These are phyloP conservation scores for Symbiodinium natans DNA, from an alignment of 73 alveolate species.

Conservation along the genomic window DNA sequence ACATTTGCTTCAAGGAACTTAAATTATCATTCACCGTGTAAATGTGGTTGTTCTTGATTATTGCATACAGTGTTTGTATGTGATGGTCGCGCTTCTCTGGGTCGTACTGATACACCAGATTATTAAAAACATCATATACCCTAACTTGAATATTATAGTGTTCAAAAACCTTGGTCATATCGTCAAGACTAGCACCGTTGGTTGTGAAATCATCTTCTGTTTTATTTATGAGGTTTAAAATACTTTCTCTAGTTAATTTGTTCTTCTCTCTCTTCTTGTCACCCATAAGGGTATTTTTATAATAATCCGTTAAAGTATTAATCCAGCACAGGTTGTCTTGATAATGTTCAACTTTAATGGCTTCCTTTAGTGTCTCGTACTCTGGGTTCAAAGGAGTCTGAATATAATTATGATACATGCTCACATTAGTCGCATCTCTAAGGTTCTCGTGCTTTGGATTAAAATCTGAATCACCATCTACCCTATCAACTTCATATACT, in stretches of 20 bases:
- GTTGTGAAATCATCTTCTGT: conserved; percentile 23
- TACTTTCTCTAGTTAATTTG: background rate
- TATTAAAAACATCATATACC: background rate
- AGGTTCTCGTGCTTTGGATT: background rate
- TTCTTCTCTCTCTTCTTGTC: conserved; percentile 8
- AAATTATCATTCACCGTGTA: conserved; percentile 2
- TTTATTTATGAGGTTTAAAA: background rate
- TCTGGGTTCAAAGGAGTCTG: conserved; percentile 6
- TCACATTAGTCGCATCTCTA: background rate
- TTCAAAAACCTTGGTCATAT: background rate
- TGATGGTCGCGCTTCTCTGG: background rate
- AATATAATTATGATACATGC: background rate
- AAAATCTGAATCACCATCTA: background rate
- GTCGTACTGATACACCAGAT: too few relatives aligned
- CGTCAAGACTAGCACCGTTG: background rate
- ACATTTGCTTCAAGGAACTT: background rate
- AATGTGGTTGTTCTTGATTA: conserved; percentile 37
- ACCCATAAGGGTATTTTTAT: conserved; percentile 36
- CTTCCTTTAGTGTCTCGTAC: conserved; percentile 40
- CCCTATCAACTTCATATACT: background rate
- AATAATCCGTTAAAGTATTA: conserved; percentile 20
- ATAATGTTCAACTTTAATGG: background rate
- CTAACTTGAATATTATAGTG: conserved; percentile 16
- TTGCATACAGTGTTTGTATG: conserved; percentile 24
- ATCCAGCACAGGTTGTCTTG: conserved; percentile 11